Base-by-base conservation (phyloP, 306 rosid genomes). In the Purshia tridentata region DNA sequence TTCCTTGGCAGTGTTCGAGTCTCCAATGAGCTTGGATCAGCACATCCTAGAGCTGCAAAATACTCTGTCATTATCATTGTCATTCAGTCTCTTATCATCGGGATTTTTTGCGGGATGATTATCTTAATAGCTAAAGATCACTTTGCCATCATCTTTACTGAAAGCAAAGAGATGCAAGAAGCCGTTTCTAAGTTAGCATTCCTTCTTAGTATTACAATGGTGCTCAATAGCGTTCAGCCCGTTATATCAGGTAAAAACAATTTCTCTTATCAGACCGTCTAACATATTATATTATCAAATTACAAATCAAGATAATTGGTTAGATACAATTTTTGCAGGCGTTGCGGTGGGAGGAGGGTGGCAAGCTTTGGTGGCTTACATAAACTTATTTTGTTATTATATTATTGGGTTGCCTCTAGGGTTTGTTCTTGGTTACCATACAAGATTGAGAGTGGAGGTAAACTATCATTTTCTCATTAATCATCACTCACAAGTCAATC, bases 271-370 rank as follows among this genome's bases (percentile, higher is more conserved):
- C 23, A 39, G 22, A 54, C 13, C 4, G 0, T 56, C 7, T 0
- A 7, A 70, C 35, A 29, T 13, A 44, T 8, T 45, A 8, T 15
- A 55, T 6, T 2, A 70, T 8, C 1, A 20, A 48, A 62, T 20
- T 9, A 71, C 5, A 4, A 56, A 22, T 19, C 44, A 29, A 29
- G 2, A 29, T 3, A 29, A 29, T 29, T 29, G 35, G 35, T 29
- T 29, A 29, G 35, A 57, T 48, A 46, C 12, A 23, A 23, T 5
- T 61, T 65, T n/a, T 72, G 54, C 85, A 93, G 98, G 98, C 63
- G 97, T 93, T 71, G 98, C 98, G 51, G 89, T 93, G 41, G 98
- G 98, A 86, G 98, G 98, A 82, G 97, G 98, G 6, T 93, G 98
- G 98, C 98, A 93, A 73, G 96, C 87, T 58, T 77, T 93, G 74